Evolutionary conservation across 306 rosid genomes (phyloP).

Genomic region (Senna tora): DNA sequence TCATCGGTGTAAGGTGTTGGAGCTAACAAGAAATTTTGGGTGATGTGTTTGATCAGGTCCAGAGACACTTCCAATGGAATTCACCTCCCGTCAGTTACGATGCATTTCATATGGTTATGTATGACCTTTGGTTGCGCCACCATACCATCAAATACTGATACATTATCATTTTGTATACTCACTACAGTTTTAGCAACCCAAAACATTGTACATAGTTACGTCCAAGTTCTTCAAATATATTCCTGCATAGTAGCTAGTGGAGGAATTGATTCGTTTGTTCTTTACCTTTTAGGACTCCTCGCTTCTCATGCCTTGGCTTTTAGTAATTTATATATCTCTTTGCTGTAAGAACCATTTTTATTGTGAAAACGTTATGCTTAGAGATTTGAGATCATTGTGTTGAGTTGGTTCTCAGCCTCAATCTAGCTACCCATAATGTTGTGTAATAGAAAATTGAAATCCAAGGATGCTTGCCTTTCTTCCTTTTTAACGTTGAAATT

Average conservation of each 20-base stretch:
- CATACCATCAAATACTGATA: slow-evolving; percentile 76
- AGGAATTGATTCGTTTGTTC: slow-evolving; percentile 35
- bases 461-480: background rate
- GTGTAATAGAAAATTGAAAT: background rate
- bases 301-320: background rate
- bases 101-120: slow-evolving; percentile 96
- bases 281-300: background rate
- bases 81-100: slow-evolving; percentile 77
- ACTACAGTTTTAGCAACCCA: slow-evolving; percentile 46
- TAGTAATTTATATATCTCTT: background rate
- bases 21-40: slow-evolving; percentile 37
- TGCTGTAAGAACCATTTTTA: background rate
- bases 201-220: slow-evolving; percentile 54
- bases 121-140: slow-evolving; percentile 93
- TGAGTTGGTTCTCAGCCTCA: background rate
- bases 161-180: slow-evolving; percentile 45
- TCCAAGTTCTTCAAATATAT: slow-evolving; percentile 35
- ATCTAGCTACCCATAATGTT: background rate
- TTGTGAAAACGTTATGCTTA: background rate
- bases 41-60: slow-evolving; percentile 63
- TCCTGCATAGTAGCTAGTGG: slow-evolving; percentile 25
- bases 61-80: slow-evolving; percentile 95
- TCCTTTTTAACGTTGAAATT: no score
- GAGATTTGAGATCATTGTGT: background rate
- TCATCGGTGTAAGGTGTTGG: slow-evolving; percentile 14